Evolutionary conservation across 2,329 filamentous ascomycete species (phyloP).

Genomic region (Sporothrix curviconia): DNA sequence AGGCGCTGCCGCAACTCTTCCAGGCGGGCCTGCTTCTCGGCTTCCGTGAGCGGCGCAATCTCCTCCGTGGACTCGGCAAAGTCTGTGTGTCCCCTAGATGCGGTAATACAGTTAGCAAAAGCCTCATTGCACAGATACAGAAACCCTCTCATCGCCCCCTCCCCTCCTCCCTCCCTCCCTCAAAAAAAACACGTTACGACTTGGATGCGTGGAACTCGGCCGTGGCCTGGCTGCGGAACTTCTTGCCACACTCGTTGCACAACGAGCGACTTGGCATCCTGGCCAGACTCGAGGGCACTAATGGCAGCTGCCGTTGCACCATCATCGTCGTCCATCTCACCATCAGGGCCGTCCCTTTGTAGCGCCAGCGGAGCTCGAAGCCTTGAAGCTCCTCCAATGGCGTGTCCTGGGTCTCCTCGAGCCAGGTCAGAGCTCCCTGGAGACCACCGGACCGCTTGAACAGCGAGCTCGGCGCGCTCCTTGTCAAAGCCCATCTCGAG

Average conservation of each 20-base stretch:
- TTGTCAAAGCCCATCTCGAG: slow-evolving; percentile 76
- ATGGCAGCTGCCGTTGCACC: slow-evolving; percentile 46
- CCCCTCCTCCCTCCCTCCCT: no score
- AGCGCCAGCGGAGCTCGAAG: not conserved
- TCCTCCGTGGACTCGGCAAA: slow-evolving; percentile 93
- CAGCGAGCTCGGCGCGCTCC: slow-evolving; percentile 71
- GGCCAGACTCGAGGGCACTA: slow-evolving; percentile 61
- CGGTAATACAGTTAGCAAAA: not conserved
- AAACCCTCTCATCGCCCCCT: no score
- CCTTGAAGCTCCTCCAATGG: slow-evolving; percentile 72
- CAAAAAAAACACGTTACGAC: no score
- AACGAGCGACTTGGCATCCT: slow-evolving; percentile 72
- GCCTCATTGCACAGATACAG: not conserved
- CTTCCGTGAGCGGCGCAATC: slow-evolving; percentile 81
- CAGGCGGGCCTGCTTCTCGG: slow-evolving; percentile 78
- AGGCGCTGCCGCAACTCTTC: slow-evolving; percentile 67
- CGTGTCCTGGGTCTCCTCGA: slow-evolving; percentile 86
- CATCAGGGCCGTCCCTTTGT: slow-evolving; percentile 27
- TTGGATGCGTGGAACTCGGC: slow-evolving; percentile 89
- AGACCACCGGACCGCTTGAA: slow-evolving; percentile 78
- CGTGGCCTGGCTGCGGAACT: slow-evolving; percentile 71
- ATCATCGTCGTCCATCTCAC: slow-evolving; percentile 28
- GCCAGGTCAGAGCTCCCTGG: slow-evolving; percentile 86
- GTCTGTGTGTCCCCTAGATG: slow-evolving; percentile 67
- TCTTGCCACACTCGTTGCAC: slow-evolving; percentile 93